Evolutionary conservation across 2,329 filamentous ascomycete species (phyloP), one percentile per base, ranked within the genome.

Genomic region (Aspergillus sp.): DNA sequence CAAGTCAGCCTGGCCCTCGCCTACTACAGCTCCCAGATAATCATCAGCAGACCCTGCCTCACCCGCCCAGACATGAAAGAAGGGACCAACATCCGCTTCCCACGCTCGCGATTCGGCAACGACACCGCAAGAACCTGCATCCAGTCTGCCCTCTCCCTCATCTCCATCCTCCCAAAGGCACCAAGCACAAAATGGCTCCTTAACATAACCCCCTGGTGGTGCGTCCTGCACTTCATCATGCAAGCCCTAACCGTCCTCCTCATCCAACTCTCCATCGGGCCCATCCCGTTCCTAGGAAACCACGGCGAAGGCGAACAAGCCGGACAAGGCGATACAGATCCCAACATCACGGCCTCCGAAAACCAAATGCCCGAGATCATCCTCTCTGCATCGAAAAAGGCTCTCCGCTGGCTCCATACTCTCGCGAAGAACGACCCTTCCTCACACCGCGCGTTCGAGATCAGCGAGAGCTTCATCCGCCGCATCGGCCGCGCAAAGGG

Each of bases 191-290:
- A 62, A 15, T 73, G 71, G 55, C 58, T 78, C 4, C 67, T 70
- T 21, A 59, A 65, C 5, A 62, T 70, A 4, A 67, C 69, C 1
- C 73, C 73, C 3, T 78, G 76, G 77, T 78, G 75, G 73, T 72
- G 67, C 56, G 64, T 76, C 17, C 62, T 78, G 27, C 75, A 78
- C 56, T 73, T 73, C 45, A 58, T 78, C 15, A 75, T 78, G 62
- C 76, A 78, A 56, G 70, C 75, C 3, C 66, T 66, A 0, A 74
- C 70, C 9, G 65, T 79, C 15, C 62, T 79, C 19, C 66, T 78
- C 41, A 70, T 75, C 14, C 52, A 62, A n/a, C 40, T 60, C 17
- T 31, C 35, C 11, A 23, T 55, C 6, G 53, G 53, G 5, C 37
- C 33, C 14, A 25, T 55, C 23, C 45, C 39, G 4, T 45, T 31